Evolutionary conservation across 2,329 filamentous ascomycete species (phyloP).

Genomic region (Lachnum nothofagi): DNA sequence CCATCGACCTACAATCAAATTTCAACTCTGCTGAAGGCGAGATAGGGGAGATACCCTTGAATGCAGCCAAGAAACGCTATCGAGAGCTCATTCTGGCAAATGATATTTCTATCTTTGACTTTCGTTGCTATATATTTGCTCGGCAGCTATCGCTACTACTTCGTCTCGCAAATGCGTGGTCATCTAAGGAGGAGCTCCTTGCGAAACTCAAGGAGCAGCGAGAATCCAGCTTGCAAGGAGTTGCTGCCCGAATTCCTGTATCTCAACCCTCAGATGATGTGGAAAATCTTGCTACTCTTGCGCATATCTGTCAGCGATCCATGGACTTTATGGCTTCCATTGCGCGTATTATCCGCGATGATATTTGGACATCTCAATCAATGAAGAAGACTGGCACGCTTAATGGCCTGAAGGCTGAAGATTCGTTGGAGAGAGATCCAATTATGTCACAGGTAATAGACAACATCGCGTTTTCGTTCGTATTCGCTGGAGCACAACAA

Average conservation of each 20-base stretch:
- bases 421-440: constrained; percentile 29
- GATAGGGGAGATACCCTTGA: constrained; percentile 55
- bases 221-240: constrained; percentile 52
- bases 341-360: constrained; percentile 72
- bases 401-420: constrained; percentile 35
- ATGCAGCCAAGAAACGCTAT: constrained; percentile 70
- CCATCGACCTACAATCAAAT: constrained; percentile 48
- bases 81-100: constrained; percentile 88
- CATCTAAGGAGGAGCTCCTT: constrained; percentile 56
- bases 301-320: constrained; percentile 77
- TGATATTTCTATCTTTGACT: constrained; percentile 94
- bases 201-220: constrained; percentile 59
- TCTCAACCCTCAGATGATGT: constrained; percentile 50
- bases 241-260: constrained; percentile 47
- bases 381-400: constrained; percentile 7
- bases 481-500: constrained; percentile 70
- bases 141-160: constrained; percentile 79
- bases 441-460: constrained; percentile 55
- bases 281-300: constrained; percentile 74
- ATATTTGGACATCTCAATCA: constrained; percentile 60
- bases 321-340: constrained; percentile 79
- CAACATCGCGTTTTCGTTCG: constrained; percentile 72
- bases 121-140: constrained; percentile 87
- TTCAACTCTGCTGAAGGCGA: constrained; percentile 35
- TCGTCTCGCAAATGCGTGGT: constrained; percentile 70